A percentile compares a stretch with the other conserved stretches of the same genome.
Conservation (phyloP, 2,329 filamentous ascomycete species). For the Elsinoe arachidis region DNA sequence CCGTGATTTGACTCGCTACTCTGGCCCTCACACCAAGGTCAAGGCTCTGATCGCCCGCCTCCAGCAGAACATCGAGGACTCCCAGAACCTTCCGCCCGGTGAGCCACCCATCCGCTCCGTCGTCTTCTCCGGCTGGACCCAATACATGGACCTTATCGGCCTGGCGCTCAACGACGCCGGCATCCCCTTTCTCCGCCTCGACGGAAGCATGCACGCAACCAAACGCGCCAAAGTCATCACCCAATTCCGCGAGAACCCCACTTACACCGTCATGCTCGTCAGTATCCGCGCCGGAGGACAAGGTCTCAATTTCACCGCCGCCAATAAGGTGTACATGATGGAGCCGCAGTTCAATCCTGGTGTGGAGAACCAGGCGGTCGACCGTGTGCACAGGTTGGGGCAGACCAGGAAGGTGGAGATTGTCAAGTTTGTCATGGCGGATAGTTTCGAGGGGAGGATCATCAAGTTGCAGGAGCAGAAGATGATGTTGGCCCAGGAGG, state of each 20-base stretch:
- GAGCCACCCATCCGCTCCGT: slow-evolving; percentile 73
- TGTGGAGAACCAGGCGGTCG: slow-evolving; percentile 86
- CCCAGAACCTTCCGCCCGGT: slow-evolving; percentile 46
- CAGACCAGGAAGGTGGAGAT: slow-evolving; percentile 86
- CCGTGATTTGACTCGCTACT: slow-evolving; percentile 59
- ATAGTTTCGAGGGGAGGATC: slow-evolving; percentile 93
- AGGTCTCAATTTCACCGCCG: slow-evolving; percentile 81
- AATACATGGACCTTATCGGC: slow-evolving; percentile 85
- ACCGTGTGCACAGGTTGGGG: slow-evolving; percentile 83
- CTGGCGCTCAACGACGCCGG: slow-evolving; percentile 60
- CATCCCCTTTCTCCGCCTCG: slow-evolving; percentile 70
- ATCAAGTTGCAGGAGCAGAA: slow-evolving; percentile 84
- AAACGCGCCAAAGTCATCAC: slow-evolving; percentile 69
- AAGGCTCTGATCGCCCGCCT: slow-evolving; percentile 71
- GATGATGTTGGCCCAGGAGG: slow-evolving; percentile 78
- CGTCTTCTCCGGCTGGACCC: slow-evolving; percentile 93
- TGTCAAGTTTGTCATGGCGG: slow-evolving; percentile 78
- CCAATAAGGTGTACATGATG: slow-evolving; percentile 89
- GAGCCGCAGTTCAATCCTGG: slow-evolving; percentile 97
- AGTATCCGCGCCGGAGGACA: slow-evolving; percentile 89
- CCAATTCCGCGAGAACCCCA: slow-evolving; percentile 62
- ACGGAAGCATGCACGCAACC: slow-evolving; percentile 75
- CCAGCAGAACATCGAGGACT: slow-evolving; percentile 54
- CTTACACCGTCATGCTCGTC: slow-evolving; percentile 73
- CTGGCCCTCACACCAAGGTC: slow-evolving; percentile 87